These are phyloP conservation scores for Endocarpon pusillum DNA, from an alignment of 495 filamentous ascomycete species.

Conservation along the genomic window DNA sequence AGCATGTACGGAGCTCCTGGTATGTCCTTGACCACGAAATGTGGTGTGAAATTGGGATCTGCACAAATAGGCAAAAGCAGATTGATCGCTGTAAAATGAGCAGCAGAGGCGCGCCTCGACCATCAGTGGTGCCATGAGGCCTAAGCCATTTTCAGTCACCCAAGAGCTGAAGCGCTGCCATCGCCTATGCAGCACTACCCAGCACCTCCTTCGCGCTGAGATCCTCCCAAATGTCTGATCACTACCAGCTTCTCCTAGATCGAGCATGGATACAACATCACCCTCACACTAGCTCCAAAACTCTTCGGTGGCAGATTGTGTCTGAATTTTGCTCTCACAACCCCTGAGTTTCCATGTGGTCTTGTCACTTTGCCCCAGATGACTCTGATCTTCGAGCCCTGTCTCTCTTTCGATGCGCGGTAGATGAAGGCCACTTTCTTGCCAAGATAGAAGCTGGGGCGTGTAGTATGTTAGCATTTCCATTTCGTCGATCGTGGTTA, in stretches of 20 bases:
- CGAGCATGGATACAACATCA: constrained; percentile 96
- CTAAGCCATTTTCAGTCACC: no score
- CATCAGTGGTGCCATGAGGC: no score
- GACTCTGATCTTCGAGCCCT: constrained; percentile 91
- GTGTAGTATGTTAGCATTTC: constrained; percentile 12
- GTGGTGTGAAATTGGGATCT: no score
- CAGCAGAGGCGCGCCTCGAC: no score
- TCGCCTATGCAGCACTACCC: no score
- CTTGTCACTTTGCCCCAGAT: constrained; percentile 99
- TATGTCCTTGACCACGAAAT: no score
- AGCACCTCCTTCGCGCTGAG: no score
- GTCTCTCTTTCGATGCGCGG: constrained; percentile 76
- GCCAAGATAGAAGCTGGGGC: constrained; percentile 64
- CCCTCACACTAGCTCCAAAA: constrained; percentile 89
- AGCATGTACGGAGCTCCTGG: no score
- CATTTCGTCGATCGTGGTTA: not conserved
- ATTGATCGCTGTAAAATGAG: no score
- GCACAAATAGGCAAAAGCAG: no score
- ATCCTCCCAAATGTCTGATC: no score
- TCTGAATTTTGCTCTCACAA: constrained; percentile 38
- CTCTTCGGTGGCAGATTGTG: constrained; percentile 85
- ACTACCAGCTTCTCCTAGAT: constrained; percentile 24
- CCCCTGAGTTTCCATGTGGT: constrained; percentile 52
- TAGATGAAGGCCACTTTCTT: constrained; percentile 98
- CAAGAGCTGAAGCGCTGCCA: no score